Base-by-base conservation (phyloP, 768 basidiomycete species). In the Amanita muscaria region DNA sequence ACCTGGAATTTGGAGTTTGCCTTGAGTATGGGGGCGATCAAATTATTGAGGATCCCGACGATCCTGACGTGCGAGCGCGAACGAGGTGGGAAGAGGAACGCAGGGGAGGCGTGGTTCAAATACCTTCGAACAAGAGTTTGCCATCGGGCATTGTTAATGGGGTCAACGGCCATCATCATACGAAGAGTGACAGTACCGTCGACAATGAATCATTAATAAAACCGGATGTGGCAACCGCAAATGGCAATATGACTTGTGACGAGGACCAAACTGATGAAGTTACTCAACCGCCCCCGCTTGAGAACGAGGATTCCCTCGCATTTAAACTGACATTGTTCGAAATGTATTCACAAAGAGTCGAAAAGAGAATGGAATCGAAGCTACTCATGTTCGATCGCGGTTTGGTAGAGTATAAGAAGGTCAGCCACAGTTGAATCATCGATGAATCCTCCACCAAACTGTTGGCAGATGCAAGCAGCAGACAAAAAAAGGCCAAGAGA, bases 1-100 rank as follows among this genome's bases (percentile, higher is more conserved):
- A 97, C 58, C 70, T 99, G 51, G 93, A 98, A 59, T 97, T 97
- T 54, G 94, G 89, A 2, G 66, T 92, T n/a, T 89, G 89, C 49
- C 69, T 76, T 16, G 75, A 80, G 24, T 94, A 79, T 58, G 92
- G 86, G 1, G 96, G 94, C 2, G 88, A 88, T 55, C 69, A 83
- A 52, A 80, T 83, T 43, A 65, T 72, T 2, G 86, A 89, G 51
- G 89, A 88, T 52, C 82, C 81, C 49, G 78, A 81, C 49, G 89
- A 91, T 50, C 64, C 65, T 5, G 86, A 86, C 51, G 84, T 88
- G 34, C 74, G 75, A 49, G 83, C 72, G 10, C 64, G 74, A 19
- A 36, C 55, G 15, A 69, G 70, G 47, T 74, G 73, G 69, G 68
- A 69, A 43, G 74, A 76, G 48, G 74, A 76, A 47, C 67, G 63